Conservation (phyloP, 2,329 filamentous ascomycete genomes). For the Ampelomyces quisqualis region DNA sequence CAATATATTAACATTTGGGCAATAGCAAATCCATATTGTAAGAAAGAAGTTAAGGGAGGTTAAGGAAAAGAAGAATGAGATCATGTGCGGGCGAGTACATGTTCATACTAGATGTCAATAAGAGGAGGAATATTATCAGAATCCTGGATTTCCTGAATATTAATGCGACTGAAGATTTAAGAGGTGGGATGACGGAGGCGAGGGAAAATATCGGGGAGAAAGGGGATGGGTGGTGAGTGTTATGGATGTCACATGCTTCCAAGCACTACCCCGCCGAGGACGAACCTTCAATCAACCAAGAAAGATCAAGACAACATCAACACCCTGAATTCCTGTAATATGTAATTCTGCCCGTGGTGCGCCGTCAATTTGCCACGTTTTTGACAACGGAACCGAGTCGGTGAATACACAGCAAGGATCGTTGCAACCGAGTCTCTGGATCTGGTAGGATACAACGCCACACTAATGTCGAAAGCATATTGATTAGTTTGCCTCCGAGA, state of each 20-base stretch:
- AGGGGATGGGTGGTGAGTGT: conserved; percentile 1
- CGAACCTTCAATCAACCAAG: no score
- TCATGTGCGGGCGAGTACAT: conserved; percentile 38
- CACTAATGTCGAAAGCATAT: no score
- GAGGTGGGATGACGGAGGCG: conserved; percentile 5
- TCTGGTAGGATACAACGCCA: background rate
- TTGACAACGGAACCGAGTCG: no score
- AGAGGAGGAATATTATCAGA: conserved; percentile 27
- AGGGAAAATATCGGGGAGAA: conserved; percentile 6
- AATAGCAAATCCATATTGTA: conserved; percentile 25
- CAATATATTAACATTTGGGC: conserved; percentile 34
- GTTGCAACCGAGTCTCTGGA: background rate
- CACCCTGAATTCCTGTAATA: no score
- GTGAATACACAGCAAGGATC: no score
- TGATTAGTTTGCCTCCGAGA: background rate
- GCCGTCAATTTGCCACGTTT: no score
- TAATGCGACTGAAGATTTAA: conserved; percentile 5
- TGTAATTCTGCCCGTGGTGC: no score
- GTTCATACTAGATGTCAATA: conserved; percentile 35
- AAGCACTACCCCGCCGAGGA: no score
- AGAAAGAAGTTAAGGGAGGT: conserved; percentile 25
- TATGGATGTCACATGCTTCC: no score
- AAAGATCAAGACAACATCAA: no score
- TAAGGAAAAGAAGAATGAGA: conserved; percentile 24
- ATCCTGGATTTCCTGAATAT: conserved; percentile 40